phyloP scores from a whole-genome alignment of 306 rosid species.

The Inga leiocalycina region DNA sequence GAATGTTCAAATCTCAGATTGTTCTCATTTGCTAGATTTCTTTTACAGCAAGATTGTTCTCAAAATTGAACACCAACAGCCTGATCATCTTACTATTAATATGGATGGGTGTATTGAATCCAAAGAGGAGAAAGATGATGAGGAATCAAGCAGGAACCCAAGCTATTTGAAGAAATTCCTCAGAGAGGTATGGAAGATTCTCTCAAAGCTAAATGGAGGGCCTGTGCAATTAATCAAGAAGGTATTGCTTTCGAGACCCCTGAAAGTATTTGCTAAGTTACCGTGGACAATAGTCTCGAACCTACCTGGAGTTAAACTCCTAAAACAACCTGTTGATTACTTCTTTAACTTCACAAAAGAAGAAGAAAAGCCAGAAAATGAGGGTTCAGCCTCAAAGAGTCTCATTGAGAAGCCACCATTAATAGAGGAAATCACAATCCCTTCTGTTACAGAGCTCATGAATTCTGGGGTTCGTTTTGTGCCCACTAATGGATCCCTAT shows the following conservation, averaged over 20 bases:
- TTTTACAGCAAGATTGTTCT: slow-evolving; percentile 48
- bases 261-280: not conserved
- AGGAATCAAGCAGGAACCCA: not conserved
- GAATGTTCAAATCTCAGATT: slow-evolving; percentile 37
- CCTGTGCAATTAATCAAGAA: slow-evolving; percentile 39
- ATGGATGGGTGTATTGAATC: slow-evolving; percentile 1
- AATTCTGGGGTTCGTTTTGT: slow-evolving; percentile 54
- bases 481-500: slow-evolving; percentile 48
- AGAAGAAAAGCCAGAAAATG: slow-evolving; percentile 17
- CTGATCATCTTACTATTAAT: slow-evolving; percentile 7
- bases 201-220: slow-evolving; percentile 44
- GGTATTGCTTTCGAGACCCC: slow-evolving; percentile 19
- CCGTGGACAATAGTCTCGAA: slow-evolving; percentile 32
- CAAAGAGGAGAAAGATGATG: not conserved
- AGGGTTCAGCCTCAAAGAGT: not conserved
- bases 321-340: slow-evolving; percentile 42
- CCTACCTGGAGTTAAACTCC: slow-evolving; percentile 50
- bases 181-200: slow-evolving; percentile 36
- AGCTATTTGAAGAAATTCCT: slow-evolving; percentile 32
- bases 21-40: slow-evolving; percentile 58
- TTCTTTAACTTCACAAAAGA: slow-evolving; percentile 31
- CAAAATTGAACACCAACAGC: slow-evolving; percentile 14
- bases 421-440: slow-evolving; percentile 73
- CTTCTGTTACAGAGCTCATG: slow-evolving; percentile 55
- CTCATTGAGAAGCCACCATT: slow-evolving; percentile 52